phyloP scores from a whole-genome alignment of 495 filamentous ascomycete species.

The Stereocaulon alpinum region DNA sequence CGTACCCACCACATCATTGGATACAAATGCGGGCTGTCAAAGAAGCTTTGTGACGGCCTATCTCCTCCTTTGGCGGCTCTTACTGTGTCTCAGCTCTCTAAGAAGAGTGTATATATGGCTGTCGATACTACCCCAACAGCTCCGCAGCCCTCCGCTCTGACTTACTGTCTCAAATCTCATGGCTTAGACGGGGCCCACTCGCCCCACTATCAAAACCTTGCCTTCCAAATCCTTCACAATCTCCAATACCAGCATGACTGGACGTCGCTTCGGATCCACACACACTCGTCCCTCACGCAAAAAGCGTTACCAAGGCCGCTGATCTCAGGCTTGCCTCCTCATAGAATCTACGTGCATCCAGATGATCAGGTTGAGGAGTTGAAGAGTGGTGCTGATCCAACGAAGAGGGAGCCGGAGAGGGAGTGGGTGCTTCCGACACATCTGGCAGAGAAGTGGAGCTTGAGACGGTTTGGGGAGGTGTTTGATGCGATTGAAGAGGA shows the following conservation, averaged over 20 bases:
- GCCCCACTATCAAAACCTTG: constrained; percentile 35
- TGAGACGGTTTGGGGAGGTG: constrained; percentile 62
- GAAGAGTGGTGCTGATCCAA: constrained; percentile 40
- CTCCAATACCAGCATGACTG: constrained; percentile 82
- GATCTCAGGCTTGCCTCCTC: constrained; percentile 80
- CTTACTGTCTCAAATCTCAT: background rate
- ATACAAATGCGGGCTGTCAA: background rate
- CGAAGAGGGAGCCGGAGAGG: constrained; percentile 45
- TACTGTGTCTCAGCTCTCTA: too few species aligned
- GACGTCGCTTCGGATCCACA: constrained; percentile 58
- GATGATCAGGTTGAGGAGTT: constrained; percentile 80
- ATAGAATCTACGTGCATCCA: constrained; percentile 79
- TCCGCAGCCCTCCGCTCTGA: constrained; percentile 8
- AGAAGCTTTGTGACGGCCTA: background rate
- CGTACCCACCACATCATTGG: background rate
- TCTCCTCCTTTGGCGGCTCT: background rate
- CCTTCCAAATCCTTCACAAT: constrained; percentile 64
- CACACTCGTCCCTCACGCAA: constrained; percentile 33
- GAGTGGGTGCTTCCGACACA: constrained; percentile 86
- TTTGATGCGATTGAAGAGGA: constrained; percentile 62
- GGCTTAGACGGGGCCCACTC: background rate
- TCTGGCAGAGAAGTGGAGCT: constrained; percentile 71
- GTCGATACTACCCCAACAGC: background rate
- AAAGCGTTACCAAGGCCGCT: constrained; percentile 47
- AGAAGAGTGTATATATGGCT: background rate